Percentiles rank a stretch among this genome's conserved stretches.
Conservation (phyloP, 192 early-diverging fungal species). For the Backusella parvicylindrica region DNA sequence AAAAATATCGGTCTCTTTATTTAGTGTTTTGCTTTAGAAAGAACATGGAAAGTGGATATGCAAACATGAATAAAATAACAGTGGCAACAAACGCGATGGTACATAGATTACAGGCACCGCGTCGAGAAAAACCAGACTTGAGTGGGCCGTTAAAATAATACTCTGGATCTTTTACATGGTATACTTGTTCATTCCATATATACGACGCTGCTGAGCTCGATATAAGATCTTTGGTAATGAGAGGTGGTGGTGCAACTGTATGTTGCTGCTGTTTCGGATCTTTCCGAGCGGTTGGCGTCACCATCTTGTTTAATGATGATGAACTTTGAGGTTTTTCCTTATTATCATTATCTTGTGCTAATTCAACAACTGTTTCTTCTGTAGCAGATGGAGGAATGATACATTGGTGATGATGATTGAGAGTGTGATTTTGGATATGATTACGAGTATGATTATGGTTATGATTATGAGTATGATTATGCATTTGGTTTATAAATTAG, state of each 20-base stretch:
- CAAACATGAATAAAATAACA: conserved; percentile 7
- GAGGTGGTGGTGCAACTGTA: background rate
- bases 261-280: background rate
- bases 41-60: background rate
- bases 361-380: background rate
- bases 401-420: background rate
- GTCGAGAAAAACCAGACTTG: background rate
- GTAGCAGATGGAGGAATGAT: background rate
- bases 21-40: background rate
- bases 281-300: background rate
- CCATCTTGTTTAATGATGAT: background rate
- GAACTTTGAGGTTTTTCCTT: background rate
- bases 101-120: background rate
- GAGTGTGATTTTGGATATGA: background rate
- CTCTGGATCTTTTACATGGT: background rate
- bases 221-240: background rate
- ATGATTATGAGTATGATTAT: background rate
- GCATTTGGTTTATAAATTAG: background rate
- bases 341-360: background rate
- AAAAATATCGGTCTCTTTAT: background rate
- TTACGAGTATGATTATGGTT: background rate
- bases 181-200: background rate
- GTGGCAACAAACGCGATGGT: conserved; percentile 1
- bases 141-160: background rate
- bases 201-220: background rate